phyloP scores from a whole-genome alignment of 2,329 filamentous ascomycete genomes.

The Alternaria postmessia region DNA sequence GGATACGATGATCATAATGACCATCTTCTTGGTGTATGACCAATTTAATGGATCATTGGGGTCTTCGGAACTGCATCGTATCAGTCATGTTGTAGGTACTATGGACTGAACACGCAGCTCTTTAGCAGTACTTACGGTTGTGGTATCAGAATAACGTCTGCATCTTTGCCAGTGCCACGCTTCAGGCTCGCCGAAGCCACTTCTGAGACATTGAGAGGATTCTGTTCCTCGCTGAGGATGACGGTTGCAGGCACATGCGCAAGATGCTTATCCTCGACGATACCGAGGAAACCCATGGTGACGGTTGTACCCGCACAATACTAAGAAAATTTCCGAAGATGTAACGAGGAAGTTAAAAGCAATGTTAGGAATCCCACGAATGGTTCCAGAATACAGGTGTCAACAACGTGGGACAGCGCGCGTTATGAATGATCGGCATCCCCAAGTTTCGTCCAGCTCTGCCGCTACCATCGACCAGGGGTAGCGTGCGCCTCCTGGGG shows the following conservation, averaged over 20 bases:
- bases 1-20: conserved; percentile 43
- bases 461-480: conserved; percentile 4
- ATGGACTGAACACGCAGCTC: conserved; percentile 25
- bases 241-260: conserved; percentile 47
- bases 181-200: conserved; percentile 36
- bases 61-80: conserved; percentile 42
- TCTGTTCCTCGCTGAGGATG: conserved; percentile 38
- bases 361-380: neutral
- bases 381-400: neutral
- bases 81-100: conserved; percentile 46
- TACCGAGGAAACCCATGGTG: conserved; percentile 46
- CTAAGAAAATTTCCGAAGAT: neutral
- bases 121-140: conserved; percentile 40
- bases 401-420: conserved; percentile 5
- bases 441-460: conserved; percentile 4
- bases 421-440: conserved; percentile 19
- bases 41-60: conserved; percentile 50
- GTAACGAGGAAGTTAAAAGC: neutral
- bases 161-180: conserved; percentile 44
- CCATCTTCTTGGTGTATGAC: conserved; percentile 42
- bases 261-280: conserved; percentile 45
- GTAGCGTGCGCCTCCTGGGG: conserved; percentile 13
- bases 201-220: conserved; percentile 8
- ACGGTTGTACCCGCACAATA: neutral
- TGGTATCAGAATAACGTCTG: conserved; percentile 45